Evolutionary conservation across 805 yeast genomes (phyloP).

Genomic region (Lachancea mirantina): DNA sequence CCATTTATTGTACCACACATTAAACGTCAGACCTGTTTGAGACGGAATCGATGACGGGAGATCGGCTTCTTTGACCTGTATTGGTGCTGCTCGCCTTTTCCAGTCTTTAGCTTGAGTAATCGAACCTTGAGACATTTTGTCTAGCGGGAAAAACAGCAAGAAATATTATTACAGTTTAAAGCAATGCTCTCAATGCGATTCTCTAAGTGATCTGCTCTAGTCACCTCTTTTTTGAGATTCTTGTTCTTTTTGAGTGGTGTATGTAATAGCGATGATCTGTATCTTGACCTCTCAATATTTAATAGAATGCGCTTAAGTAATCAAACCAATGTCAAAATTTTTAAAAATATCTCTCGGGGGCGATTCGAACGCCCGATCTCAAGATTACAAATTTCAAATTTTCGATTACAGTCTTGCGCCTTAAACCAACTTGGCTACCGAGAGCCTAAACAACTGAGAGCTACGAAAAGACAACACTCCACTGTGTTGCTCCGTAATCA

Average conservation of each 20-base stretch:
- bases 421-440: constrained; percentile 26
- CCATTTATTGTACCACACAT: constrained; percentile 88
- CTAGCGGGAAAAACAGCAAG: not conserved
- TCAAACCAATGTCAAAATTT: no score
- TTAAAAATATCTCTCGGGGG: constrained; percentile 21
- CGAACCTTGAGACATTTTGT: constrained; percentile 1
- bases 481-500: no score
- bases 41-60: constrained; percentile 57
- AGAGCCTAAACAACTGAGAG: no score
- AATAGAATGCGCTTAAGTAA: no score
- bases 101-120: constrained; percentile 9
- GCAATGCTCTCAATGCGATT: no score
- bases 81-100: constrained; percentile 51
- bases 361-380: constrained; percentile 27
- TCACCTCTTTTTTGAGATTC: no score
- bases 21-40: constrained; percentile 74
- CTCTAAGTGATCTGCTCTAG: no score
- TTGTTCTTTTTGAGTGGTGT: no score
- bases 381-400: constrained; percentile 13
- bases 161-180: no score
- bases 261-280: no score
- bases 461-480: no score
- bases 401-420: constrained; percentile 24
- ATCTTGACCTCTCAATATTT: no score
- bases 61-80: constrained; percentile 60